These are phyloP conservation scores for Exserohilum turcica DNA, from an alignment of 2,329 filamentous ascomycete genomes.

Conservation along the genomic window DNA sequence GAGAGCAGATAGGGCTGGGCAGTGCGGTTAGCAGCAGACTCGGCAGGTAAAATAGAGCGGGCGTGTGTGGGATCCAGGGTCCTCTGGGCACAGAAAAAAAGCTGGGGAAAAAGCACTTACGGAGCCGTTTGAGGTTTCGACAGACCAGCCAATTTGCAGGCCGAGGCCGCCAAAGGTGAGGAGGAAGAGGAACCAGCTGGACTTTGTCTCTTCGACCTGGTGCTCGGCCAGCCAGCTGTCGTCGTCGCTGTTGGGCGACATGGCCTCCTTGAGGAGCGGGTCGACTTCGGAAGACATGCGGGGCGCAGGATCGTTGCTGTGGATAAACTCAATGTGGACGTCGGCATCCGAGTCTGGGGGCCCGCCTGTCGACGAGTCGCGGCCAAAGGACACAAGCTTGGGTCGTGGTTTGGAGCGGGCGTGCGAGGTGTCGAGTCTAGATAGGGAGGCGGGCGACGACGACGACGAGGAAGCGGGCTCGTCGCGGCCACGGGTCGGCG, in stretches of 20 bases:
- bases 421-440: conserved; percentile 23
- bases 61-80: conserved; percentile 10
- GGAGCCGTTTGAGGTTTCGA: conserved; percentile 91
- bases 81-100: no score
- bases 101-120: conserved; percentile 47
- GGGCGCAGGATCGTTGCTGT: conserved; percentile 44
- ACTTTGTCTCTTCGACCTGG: conserved; percentile 71
- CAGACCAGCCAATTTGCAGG: conserved; percentile 93
- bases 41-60: neutral
- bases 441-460: conserved; percentile 18
- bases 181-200: conserved; percentile 81
- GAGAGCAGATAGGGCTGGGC: conserved; percentile 57
- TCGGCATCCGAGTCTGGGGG: conserved; percentile 22
- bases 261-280: conserved; percentile 39
- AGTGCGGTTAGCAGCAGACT: neutral
- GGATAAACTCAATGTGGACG: conserved; percentile 35
- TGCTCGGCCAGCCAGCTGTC: conserved; percentile 51
- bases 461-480: conserved; percentile 21
- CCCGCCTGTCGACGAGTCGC: conserved; percentile 29
- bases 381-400: conserved; percentile 47
- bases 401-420: conserved; percentile 26
- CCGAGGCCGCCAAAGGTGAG: conserved; percentile 85
- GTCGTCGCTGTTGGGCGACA: conserved; percentile 38
- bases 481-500: conserved; percentile 10
- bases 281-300: conserved; percentile 40